Evolutionary conservation across 169 alveolate species (phyloP).

Genomic region (Eimeria mitis): DNA sequence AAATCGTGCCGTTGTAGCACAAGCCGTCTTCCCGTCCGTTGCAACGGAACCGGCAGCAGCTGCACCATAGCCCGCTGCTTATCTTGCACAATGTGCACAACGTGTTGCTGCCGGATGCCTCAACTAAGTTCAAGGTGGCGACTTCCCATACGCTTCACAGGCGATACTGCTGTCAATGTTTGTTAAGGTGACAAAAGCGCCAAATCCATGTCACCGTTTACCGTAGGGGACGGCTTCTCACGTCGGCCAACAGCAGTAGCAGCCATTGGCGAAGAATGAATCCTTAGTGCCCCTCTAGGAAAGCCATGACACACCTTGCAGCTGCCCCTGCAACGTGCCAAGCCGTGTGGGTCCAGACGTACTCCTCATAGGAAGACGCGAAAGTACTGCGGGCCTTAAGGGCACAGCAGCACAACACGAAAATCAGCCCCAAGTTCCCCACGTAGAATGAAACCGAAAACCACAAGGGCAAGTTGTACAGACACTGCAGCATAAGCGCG

Average conservation of each 20-base stretch:
- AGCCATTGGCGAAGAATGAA: neutral
- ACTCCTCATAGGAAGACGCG: constrained; percentile 2
- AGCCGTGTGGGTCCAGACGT: constrained; percentile 37
- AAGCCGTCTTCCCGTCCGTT: neutral
- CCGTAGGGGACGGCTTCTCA: neutral
- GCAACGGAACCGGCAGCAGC: neutral
- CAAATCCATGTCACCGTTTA: neutral
- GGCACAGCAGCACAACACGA: constrained; percentile 26
- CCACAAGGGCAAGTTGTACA: constrained; percentile 65
- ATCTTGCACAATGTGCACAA: neutral
- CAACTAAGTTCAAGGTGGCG: neutral
- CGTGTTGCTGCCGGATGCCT: neutral
- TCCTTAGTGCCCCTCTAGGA: constrained; percentile 31
- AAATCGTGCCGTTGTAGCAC: neutral
- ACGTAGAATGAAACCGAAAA: neutral
- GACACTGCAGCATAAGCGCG: constrained; percentile 29
- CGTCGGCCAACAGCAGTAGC: neutral
- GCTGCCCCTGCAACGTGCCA: constrained; percentile 69
- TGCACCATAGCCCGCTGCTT: neutral
- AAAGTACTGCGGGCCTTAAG: constrained; percentile 30
- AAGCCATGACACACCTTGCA: constrained; percentile 64
- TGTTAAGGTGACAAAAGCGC: neutral
- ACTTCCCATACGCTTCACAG: neutral
- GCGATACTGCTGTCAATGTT: neutral
- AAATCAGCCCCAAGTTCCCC: constrained; percentile 5